A percentile compares a stretch with the other conserved stretches of the same genome.
Evolutionary conservation across 768 basidiomycete species (phyloP).

Genomic region (Cantharellus anzutake): DNA sequence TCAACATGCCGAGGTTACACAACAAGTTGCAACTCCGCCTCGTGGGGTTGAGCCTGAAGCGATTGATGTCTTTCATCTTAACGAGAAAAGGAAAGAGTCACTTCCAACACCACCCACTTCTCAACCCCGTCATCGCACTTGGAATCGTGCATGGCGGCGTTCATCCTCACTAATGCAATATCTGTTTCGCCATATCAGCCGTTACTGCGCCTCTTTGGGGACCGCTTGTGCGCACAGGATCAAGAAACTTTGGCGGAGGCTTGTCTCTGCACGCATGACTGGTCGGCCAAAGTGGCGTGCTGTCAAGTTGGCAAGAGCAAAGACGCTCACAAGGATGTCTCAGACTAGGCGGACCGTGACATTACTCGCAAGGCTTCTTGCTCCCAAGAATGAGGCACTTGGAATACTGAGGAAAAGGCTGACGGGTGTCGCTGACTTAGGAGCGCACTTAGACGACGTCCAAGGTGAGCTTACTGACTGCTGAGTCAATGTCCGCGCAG

Average conservation of each 20-base stretch:
- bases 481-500: neutral
- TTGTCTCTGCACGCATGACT: neutral
- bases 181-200: too few relatives aligned
- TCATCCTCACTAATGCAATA: too few relatives aligned
- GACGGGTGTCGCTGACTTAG: slow-evolving; percentile 22
- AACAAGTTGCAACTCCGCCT: too few relatives aligned
- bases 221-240: neutral
- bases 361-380: slow-evolving; percentile 52
- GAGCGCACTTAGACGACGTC: slow-evolving; percentile 63
- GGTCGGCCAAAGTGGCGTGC: neutral
- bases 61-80: neutral
- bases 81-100: neutral
- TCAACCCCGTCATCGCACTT: neutral
- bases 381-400: slow-evolving; percentile 67
- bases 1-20: neutral
- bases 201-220: neutral
- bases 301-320: slow-evolving; percentile 10
- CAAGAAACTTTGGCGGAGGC: neutral
- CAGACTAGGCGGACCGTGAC: slow-evolving; percentile 61
- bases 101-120: neutral
- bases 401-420: slow-evolving; percentile 62
- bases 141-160: too few relatives aligned
- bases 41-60: neutral
- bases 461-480: slow-evolving; percentile 38
- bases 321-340: slow-evolving; percentile 59